Base-by-base conservation (phyloP, 2,329 filamentous ascomycete genomes). In the Lojkania enalia region DNA sequence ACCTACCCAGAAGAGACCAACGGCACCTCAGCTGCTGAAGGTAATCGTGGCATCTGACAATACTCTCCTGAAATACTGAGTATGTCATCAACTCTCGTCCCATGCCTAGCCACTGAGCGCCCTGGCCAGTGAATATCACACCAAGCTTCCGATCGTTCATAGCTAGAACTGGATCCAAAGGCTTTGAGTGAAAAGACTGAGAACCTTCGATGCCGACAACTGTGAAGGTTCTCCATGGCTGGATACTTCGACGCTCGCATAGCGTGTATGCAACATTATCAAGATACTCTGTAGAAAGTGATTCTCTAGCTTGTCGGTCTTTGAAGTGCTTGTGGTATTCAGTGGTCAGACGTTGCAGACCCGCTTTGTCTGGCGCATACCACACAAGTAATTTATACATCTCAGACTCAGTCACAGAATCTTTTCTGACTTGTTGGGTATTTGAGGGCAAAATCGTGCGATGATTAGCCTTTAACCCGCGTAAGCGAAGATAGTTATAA, bases 51-150 rank as follows among this genome's bases (percentile, higher is more conserved):
- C 46, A 48, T 29, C 19, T 20, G 9, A n/a, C 38, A 21, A 61
- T n/a, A 13, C 39, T 50, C 12, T 44, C 32, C 16, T 37, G 27
- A 30, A 58, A 59, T 3, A 43, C 31, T 0, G 49, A 37, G 20
- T 54, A 53, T 5, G 20, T 31, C 1, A 72, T 27, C 1, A 76
- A 57, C 23, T 72, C 64, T 4, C 49, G 45, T 2, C 72, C 72
- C 72, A 75, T 75, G 0, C 57, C 60, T 1, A 44, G 43, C 67
- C 69, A 75, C 30, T 73, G 71, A 1, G 71, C 71, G 16, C 74
- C 73, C 44, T 75, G 73, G 2, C 73, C 73, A 0, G 71, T 73
- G 46, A 75, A 75, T 0, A 75, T 21, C n/a, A 27, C n/a, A 27
- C 25, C n/a, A 27, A 27, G 23, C 23, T 27, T 27, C n/a, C 23